Evolutionary conservation across 2,329 filamentous ascomycete genomes (phyloP).

Genomic region (Exserohilum rostratum): DNA sequence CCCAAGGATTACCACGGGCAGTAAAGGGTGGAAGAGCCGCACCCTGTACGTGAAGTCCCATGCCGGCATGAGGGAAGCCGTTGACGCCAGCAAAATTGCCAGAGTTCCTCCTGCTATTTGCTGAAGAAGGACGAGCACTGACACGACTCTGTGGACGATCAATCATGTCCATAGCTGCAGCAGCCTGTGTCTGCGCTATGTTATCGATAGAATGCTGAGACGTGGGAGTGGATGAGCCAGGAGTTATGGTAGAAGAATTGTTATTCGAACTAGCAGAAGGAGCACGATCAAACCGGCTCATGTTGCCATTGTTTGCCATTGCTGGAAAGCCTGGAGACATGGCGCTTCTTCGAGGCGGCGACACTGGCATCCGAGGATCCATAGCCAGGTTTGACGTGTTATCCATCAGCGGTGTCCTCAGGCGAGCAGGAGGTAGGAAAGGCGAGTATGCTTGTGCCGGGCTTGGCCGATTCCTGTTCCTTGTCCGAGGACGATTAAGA

Average conservation of each 20-base stretch:
- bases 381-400: slow-evolving; percentile 32
- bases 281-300: slow-evolving; percentile 30
- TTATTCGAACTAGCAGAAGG: slow-evolving; percentile 38
- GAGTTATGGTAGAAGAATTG: slow-evolving; percentile 38
- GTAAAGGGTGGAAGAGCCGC: slow-evolving; percentile 39
- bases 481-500: slow-evolving; percentile 47
- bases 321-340: slow-evolving; percentile 30
- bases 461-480: slow-evolving; percentile 48
- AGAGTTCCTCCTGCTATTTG: slow-evolving; percentile 43
- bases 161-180: slow-evolving; percentile 41
- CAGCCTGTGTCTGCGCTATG: slow-evolving; percentile 36
- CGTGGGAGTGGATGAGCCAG: slow-evolving; percentile 36
- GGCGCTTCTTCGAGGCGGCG: slow-evolving; percentile 38
- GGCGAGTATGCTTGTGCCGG: slow-evolving; percentile 46
- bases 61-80: slow-evolving; percentile 36
- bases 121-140: slow-evolving; percentile 44
- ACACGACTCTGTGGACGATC: slow-evolving; percentile 48
- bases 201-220: slow-evolving; percentile 36
- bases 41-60: slow-evolving; percentile 44
- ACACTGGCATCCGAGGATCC: slow-evolving; percentile 33
- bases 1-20: slow-evolving; percentile 46
- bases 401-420: slow-evolving; percentile 45
- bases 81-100: slow-evolving; percentile 41
- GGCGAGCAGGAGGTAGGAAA: slow-evolving; percentile 40
- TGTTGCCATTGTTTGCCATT: slow-evolving; percentile 18